Base-by-base conservation (phyloP, 2,329 filamentous ascomycete genomes). In the Sporothrix pseudoabietina region DNA sequence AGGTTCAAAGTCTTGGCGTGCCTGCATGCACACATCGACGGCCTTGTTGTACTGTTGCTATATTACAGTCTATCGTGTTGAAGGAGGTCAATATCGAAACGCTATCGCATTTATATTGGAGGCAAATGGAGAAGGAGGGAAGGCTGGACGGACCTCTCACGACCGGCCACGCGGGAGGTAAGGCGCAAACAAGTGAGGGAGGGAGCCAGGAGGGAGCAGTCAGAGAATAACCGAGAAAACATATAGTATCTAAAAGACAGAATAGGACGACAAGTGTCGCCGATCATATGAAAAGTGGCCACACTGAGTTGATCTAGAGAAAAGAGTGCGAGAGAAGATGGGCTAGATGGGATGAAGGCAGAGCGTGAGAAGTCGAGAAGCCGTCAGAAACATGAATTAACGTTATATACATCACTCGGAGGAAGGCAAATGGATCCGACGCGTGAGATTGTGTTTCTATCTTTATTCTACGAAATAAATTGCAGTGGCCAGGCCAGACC, bases 231-330 rank as follows among this genome's bases (percentile, higher is more conserved):
- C 19, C 41, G 19, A 59, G 12, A 59, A 32, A 22, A 59, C 4
- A 19, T 52, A 70, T 44, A 70, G 32, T 16, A 10, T 35, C 22
- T 41, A 59, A 59, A 9, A 59, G 39, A 41, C 54, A 57, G 16
- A n/a, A 70, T 44, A 70, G 47, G 22, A 66, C 63, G 22, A 66
- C 63, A 66, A n/a, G 12, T 49, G 39, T 32, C 26, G 52, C 32
- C 68, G 52, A 70, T 59, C 68, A 70, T 69, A 69, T 59, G 52
- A 70, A 32, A 30, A 69, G 47, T 54, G 66, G 66, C 66, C 65
- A 54, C 66, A 69, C 66, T 22, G 63, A 68, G 22, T n/a, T 19
- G 10, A 39, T 26, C 26, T 26, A 26, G 26, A 2, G 26, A 19
- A 7, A 35, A 30, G 6, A 26, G 14, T 14, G 9, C 5, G 30